Evolutionary conservation across 2,329 filamentous ascomycete species (phyloP).

Genomic region (Stemphylium lycopersici): DNA sequence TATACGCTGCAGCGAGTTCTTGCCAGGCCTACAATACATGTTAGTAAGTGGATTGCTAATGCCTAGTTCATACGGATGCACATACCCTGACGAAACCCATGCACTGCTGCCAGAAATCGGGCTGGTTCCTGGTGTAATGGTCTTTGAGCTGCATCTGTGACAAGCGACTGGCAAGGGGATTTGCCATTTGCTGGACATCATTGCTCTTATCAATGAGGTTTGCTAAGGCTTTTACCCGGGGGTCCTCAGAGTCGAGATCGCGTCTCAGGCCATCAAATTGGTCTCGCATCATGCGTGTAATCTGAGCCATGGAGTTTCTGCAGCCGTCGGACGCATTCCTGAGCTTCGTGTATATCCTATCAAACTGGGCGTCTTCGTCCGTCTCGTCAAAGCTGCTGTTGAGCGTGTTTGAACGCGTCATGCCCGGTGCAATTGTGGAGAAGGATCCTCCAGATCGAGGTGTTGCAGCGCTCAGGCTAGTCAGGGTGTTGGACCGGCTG

Average conservation of each 20-base stretch:
- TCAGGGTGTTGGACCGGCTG: slow-evolving; percentile 61
- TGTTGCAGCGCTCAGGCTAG: slow-evolving; percentile 61
- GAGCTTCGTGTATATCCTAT: slow-evolving; percentile 79
- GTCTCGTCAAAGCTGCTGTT: slow-evolving; percentile 67
- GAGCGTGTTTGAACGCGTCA: slow-evolving; percentile 55
- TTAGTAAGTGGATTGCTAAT: slow-evolving; percentile 32
- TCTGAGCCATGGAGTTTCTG: slow-evolving; percentile 69
- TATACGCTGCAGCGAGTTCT: slow-evolving; percentile 61
- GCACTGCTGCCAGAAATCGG: slow-evolving; percentile 72
- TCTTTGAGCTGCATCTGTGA: slow-evolving; percentile 85
- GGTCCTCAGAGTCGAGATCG: slow-evolving; percentile 44
- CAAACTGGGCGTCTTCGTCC: slow-evolving; percentile 82
- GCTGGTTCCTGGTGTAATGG: slow-evolving; percentile 70
- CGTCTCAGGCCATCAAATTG: slow-evolving; percentile 38
- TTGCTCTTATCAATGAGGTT: slow-evolving; percentile 74
- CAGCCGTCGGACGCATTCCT: slow-evolving; percentile 76
- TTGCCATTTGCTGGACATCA: slow-evolving; percentile 73
- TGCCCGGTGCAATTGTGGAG: slow-evolving; percentile 59
- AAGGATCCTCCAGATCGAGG: slow-evolving; percentile 86
- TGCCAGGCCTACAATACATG: slow-evolving; percentile 63
- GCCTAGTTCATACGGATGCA: slow-evolving; percentile 17
- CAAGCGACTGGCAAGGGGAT: slow-evolving; percentile 73
- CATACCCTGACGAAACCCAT: slow-evolving; percentile 70
- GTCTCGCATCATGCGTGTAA: slow-evolving; percentile 35
- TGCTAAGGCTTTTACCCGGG: slow-evolving; percentile 51